phyloP scores from a whole-genome alignment of 1,284 basidiomycete genomes.

The Trichosporon asahii region DNA sequence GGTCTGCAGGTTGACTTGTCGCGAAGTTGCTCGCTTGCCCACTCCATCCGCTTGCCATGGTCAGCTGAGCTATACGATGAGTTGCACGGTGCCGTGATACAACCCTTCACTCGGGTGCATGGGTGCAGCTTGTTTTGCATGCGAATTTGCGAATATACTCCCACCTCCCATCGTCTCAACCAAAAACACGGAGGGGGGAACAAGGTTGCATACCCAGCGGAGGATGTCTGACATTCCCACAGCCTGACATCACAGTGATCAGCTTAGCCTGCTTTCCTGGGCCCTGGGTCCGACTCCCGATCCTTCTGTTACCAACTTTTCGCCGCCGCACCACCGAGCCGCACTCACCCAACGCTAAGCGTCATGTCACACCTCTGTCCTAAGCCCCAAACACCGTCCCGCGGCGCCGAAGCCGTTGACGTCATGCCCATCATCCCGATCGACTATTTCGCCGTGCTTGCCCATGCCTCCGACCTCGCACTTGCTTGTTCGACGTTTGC shows the following conservation, averaged over 20 bases:
- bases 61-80: background rate
- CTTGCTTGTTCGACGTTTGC: too few species aligned
- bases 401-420: background rate
- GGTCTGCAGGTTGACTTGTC: background rate
- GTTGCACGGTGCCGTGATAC: background rate
- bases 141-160: background rate
- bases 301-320: background rate
- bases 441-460: background rate
- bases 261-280: background rate
- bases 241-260: background rate
- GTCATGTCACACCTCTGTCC: background rate
- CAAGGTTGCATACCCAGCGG: background rate
- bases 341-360: too few species aligned
- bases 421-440: background rate
- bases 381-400: background rate
- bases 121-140: background rate
- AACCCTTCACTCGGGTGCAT: too few species aligned
- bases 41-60: background rate
- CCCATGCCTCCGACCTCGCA: background rate
- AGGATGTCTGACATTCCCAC: background rate
- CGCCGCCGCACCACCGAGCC: background rate
- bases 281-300: too few species aligned
- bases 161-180: too few species aligned
- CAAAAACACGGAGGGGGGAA: background rate
- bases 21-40: background rate